Evolutionary conservation across 2,329 filamentous ascomycete genomes (phyloP), one percentile per base, ranked within the genome.

Genomic region (Colletotrichum paranaense): DNA sequence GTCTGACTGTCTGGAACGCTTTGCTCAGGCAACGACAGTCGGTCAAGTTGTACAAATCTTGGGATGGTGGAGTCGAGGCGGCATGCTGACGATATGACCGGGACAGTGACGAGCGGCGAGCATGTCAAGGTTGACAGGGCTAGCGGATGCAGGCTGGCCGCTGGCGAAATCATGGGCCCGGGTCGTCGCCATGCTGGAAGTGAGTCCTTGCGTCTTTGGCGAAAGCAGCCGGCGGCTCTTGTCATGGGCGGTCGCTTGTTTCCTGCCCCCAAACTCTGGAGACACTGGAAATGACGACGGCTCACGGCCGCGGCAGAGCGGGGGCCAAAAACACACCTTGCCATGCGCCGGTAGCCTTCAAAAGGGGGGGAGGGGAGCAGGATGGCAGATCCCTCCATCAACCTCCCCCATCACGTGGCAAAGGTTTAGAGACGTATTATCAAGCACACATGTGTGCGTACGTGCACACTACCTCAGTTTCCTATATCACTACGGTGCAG

Each of bases 171-270:
- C 28, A 19, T 28, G n/a, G 42, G n/a, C 14, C n/a, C 11, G 26
- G 24, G 16, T 22, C 11, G 19, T 28, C 11, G 63, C 19, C 52
- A 6, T 53, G 46, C 28, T 46, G 38, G 28, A 22, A 26, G 46
- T 19, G 46, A 49, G 38, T 62, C 16, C 30, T 55, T 52, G 42
- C 65, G 52, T 67, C 60, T 52, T 64, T 69, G 53, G 65, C 62
- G 62, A 73, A 71, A 66, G 42, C 19, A 49, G 57, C 71, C 62
- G 66, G 73, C 73, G 73, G 73, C 73, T 73, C 57, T 65, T 73
- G 42, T 73, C 65, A 63, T 55, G 42, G 70, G 52, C 56, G 62
- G 59, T 75, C 74, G 74, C 74, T 75, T 75, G 73, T 75, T 75
- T 75, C 65, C 73, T 75, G 74, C 73, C 74, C 74, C 74, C 68